phyloP scores from a whole-genome alignment of 75 land plant genomes.

The Larix kaempferi region DNA sequence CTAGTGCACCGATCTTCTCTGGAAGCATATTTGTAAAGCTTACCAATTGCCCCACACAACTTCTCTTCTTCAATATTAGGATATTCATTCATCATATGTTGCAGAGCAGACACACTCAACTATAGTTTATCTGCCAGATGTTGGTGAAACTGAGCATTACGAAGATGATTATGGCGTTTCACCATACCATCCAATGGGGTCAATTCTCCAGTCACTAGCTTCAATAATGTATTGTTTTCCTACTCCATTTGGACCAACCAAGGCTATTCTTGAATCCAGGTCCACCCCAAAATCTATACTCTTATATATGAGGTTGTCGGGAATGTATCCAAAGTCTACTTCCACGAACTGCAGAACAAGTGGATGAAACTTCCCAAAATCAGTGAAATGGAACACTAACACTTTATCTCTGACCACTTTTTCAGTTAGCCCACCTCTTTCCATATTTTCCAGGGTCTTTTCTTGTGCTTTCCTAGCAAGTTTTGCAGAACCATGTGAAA shows the following conservation, averaged over 20 bases:
- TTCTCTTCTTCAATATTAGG: conserved; percentile 34
- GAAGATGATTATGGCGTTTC: conserved; percentile 36
- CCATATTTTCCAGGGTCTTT: too few species aligned
- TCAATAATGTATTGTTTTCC: conserved; percentile 37
- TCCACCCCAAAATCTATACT: conserved; percentile 37
- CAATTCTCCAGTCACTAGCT: conserved; percentile 38
- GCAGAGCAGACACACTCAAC: conserved; percentile 28
- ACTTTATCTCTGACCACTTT: too few species aligned
- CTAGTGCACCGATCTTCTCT: too few species aligned
- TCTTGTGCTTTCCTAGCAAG: too few species aligned
- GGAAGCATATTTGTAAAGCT: too few species aligned
- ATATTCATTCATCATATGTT: conserved; percentile 38
- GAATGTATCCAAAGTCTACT: too few species aligned
- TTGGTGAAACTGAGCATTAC: conserved; percentile 34
- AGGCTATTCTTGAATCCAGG: conserved; percentile 31
- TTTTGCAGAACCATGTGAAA: too few species aligned
- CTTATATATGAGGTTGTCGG: too few species aligned
- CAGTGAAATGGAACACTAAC: too few species aligned
- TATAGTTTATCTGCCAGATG: conserved; percentile 24
- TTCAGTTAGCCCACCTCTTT: too few species aligned
- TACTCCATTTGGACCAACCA: conserved; percentile 36
- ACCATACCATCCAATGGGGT: conserved; percentile 33
- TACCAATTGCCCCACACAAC: conserved; percentile 32
- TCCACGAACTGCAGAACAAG: too few species aligned
- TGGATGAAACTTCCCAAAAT: too few species aligned